Evolutionary conservation across 2,329 filamentous ascomycete genomes (phyloP).

Genomic region (Aspergillus neoniger): DNA sequence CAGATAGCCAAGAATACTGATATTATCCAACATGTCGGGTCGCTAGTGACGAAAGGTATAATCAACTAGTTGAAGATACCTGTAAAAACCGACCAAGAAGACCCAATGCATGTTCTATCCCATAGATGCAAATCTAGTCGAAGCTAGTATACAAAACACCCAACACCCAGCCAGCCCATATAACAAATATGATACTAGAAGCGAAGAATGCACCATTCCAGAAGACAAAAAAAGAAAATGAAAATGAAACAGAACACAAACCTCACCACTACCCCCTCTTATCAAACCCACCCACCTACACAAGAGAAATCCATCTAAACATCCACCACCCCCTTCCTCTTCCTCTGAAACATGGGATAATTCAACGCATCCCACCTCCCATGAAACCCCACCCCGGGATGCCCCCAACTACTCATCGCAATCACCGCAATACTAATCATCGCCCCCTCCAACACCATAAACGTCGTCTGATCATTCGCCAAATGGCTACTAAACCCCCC

Average conservation of each 20-base stretch:
- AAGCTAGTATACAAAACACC: neutral
- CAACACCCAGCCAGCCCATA: neutral
- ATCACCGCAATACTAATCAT: conserved; percentile 44
- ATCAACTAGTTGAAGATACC: too few species aligned
- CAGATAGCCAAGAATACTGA: too few species aligned
- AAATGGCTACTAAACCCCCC: conserved; percentile 49
- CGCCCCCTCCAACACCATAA: conserved; percentile 54
- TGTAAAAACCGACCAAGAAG: too few species aligned
- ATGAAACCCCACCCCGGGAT: neutral
- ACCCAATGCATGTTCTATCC: too few species aligned
- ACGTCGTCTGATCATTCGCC: conserved; percentile 52
- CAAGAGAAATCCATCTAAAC: neutral
- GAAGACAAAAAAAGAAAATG: neutral
- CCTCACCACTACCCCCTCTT: neutral
- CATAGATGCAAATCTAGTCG: neutral
- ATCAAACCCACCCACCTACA: neutral
- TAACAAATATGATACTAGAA: neutral
- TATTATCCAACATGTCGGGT: too few species aligned
- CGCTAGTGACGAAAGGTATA: too few species aligned
- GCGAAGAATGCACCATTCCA: neutral
- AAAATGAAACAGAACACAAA: neutral
- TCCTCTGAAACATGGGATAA: neutral
- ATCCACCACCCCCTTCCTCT: neutral
- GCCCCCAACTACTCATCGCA: neutral
- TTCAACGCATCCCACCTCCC: neutral